Conservation (phyloP, 1,284 basidiomycete species). For the Cystobasidium slooffiae region DNA sequence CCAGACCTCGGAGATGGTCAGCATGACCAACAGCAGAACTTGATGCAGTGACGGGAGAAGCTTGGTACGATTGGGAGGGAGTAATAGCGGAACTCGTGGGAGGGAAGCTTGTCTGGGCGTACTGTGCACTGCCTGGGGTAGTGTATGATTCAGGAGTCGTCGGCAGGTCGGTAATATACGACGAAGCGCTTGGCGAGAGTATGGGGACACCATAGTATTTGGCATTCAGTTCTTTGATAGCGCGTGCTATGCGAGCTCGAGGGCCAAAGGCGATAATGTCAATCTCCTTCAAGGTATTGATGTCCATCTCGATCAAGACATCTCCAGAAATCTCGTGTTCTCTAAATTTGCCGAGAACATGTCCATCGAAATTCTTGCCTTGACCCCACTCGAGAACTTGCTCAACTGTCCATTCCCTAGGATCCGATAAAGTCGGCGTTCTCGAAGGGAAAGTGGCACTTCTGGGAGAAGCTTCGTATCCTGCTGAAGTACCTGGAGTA, state of each 20-base stretch:
- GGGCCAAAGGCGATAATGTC: constrained; percentile 94
- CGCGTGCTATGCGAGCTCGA: constrained; percentile 88
- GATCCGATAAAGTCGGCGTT: constrained; percentile 53
- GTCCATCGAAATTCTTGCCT: constrained; percentile 80
- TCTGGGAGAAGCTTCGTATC: constrained; percentile 30
- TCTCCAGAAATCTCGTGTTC: constrained; percentile 99
- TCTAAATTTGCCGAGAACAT: constrained; percentile 80
- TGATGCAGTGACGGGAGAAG: constrained; percentile 11
- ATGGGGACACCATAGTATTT: constrained; percentile 27
- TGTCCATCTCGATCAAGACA: constrained; percentile 90
- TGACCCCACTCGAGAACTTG: constrained; percentile 90
- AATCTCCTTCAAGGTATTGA: constrained; percentile 91
- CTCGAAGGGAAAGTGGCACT: constrained; percentile 43
- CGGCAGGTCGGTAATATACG: constrained; percentile 20
- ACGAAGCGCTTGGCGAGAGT: constrained; percentile 14
- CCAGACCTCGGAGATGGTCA: constrained; percentile 14
- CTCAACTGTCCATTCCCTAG: constrained; percentile 81
- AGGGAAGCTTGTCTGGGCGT: background rate
- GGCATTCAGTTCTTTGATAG: constrained; percentile 77
- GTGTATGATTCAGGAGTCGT: constrained; percentile 25
- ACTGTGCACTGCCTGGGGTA: constrained; percentile 6
- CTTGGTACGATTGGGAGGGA: constrained; percentile 8
- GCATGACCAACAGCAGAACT: background rate
- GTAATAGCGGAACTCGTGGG: background rate
- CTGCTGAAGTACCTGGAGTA: constrained; percentile 32